phyloP scores from a whole-genome alignment of 768 basidiomycete genomes.

The Mycena kentingensis region DNA sequence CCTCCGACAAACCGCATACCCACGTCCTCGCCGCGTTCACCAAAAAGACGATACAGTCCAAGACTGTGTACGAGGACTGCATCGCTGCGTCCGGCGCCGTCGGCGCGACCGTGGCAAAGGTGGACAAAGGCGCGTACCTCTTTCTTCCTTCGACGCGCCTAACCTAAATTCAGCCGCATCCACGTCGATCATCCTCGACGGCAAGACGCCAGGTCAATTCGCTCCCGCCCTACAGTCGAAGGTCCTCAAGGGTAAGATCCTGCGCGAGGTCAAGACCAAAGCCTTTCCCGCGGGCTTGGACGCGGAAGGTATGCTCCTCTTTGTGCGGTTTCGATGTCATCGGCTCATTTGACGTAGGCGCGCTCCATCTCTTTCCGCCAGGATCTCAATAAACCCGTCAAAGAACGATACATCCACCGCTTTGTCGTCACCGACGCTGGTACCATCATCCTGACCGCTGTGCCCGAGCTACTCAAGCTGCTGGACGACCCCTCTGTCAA shows the following conservation, averaged over 20 bases:
- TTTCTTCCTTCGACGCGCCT: not conserved
- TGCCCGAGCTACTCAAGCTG: constrained; percentile 6
- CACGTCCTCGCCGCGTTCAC: constrained; percentile 18
- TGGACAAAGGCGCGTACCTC: constrained; percentile 17
- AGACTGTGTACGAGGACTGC: not conserved
- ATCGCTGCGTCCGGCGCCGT: constrained; percentile 7
- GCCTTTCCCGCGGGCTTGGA: constrained; percentile 4
- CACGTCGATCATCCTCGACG: not conserved
- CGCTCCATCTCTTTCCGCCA: constrained; percentile 17
- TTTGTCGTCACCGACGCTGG: constrained; percentile 10
- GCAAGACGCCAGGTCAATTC: not conserved
- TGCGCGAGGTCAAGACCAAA: not conserved
- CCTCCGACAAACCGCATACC: constrained; percentile 11
- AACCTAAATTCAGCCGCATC: constrained; percentile 8
- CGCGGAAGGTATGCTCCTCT: too few relatives aligned
- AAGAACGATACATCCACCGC: constrained; percentile 24
- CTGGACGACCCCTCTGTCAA: constrained; percentile 11
- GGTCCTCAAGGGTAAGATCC: not conserved
- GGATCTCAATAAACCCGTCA: constrained; percentile 33
- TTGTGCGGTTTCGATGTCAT: not conserved
- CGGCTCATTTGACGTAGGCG: not conserved
- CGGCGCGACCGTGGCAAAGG: constrained; percentile 15
- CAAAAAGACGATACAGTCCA: constrained; percentile 11
- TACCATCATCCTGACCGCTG: constrained; percentile 26
- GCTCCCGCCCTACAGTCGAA: constrained; percentile 12